Base-by-base conservation (phyloP, 2,329 filamentous ascomycete genomes). In the Fusarium nurragi region DNA sequence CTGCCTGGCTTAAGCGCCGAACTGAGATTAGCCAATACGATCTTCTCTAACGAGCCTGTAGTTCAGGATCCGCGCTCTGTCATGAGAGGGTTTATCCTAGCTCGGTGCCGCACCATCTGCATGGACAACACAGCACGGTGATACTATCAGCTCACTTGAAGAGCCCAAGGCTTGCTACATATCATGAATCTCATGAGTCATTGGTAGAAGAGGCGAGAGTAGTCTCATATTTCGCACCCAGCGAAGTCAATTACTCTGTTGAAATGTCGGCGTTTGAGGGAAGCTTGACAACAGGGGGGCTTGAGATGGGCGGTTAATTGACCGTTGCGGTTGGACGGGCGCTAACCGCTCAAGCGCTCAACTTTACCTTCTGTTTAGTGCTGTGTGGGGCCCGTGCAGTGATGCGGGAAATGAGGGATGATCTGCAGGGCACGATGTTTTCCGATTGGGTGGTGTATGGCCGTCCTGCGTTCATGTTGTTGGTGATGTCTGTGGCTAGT, bases 1-100 rank as follows among this genome's bases (percentile, higher is more conserved):
- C 22, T 40, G 48, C 48, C 41, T 55, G 13, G 16, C 22, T 28
- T 66, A 66, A 67, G 63, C 63, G 63, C 63, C 18, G 21, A 26
- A 37, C 6, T 9, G 23, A 32, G 3, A 0, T 14, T 13, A 26
- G 10, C 62, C 62, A 65, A 59, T 65, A 13, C 11, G 4, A 8
- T 39, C 38, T 26, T 47, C 14, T 41, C 26, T 2, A 18, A n/a
- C 8, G n/a, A 38, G 30, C 21, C 18, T 14, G 41, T 44, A 44
- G 19, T 32, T 32, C 5, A 4, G 23, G 18, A 58, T 47, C 16
- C 32, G 45, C 26, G 36, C 19, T 62, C 40, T 40, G n/a, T 28
- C 8, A 34, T 38, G 8, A 44, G 30, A 43, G 16, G 48, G 40
- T 32, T 43, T 7, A 65, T 65, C 62, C 62, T 53, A 9, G 40